These are phyloP conservation scores for Asclepias syriaca DNA, from an alignment of 257 asterid species.

Conservation along the genomic window DNA sequence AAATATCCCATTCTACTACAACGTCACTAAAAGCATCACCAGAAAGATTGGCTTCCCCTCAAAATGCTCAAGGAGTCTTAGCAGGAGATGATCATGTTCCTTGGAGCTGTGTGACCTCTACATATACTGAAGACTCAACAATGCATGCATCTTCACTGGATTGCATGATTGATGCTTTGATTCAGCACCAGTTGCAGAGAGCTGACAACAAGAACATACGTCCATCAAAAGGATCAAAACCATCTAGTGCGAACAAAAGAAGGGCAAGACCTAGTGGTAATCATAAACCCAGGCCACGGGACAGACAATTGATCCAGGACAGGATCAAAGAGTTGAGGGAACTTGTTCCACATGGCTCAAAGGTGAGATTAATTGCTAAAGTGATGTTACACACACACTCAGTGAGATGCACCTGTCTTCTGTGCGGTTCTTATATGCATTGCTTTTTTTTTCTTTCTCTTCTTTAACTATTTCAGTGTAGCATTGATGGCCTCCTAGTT, in stretches of 20 bases:
- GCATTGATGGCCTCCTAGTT: constrained; percentile 93
- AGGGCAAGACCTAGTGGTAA: constrained; percentile 37
- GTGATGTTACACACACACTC: too few relatives aligned
- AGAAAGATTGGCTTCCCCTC: constrained; percentile 23
- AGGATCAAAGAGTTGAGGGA: constrained; percentile 82
- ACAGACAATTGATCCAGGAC: constrained; percentile 90
- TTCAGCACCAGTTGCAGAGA: constrained; percentile 34
- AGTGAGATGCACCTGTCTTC: background rate
- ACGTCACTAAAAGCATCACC: constrained; percentile 27
- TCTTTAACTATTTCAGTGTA: constrained; percentile 52
- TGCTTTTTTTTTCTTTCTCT: background rate
- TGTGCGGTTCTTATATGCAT: background rate
- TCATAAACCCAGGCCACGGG: constrained; percentile 76
- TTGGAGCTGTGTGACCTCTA: constrained; percentile 36
- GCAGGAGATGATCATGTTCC: constrained; percentile 31
- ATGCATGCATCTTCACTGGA: constrained; percentile 37
- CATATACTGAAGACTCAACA: constrained; percentile 16
- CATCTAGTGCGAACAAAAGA: constrained; percentile 42
- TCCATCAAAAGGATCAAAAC: constrained; percentile 30
- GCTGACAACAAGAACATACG: constrained; percentile 27
- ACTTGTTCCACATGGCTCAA: constrained; percentile 79
- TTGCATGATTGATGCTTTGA: constrained; percentile 32
- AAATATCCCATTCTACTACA: constrained; percentile 25
- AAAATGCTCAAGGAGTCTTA: constrained; percentile 24
- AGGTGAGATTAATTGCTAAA: constrained; percentile 30